Evolutionary conservation across 176 grass and related monocot genomes (phyloP), one percentile per base, ranked within the genome.

Genomic region (Aegilops speltoides): DNA sequence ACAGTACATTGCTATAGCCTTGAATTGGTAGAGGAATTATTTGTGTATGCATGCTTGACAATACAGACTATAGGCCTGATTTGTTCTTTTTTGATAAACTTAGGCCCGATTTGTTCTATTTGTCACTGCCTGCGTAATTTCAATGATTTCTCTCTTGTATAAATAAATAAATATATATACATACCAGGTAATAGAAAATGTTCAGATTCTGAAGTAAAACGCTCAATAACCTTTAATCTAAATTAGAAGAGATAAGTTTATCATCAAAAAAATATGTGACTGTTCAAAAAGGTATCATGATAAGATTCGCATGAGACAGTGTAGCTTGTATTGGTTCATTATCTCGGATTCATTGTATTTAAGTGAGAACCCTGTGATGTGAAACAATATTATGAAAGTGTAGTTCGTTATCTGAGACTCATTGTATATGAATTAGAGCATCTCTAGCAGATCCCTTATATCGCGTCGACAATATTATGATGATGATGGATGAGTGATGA

Each of bases 131-230:
- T 22, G 23, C 40, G 23, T 56, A 36, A 64, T 73, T 82, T 56
- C 41, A 37, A 37, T 37, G 36, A 37, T 37, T 37, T 37, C 36
- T 7, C 36, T 37, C 36, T 7, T 37, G 36, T 37, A 37, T 37
- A 37, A 8, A 37, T 37, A 37, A 7, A 37, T 37, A 37, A 7
- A 40, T 40, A 10, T 40, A 37, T 37, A 37, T 37, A 40, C 38
- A 2, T 40, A 40, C 38, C 38, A 40, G 38, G 38, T 40, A 40
- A 40, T 2, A 40, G 38, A 38, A 86, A 91, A 92, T 85, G 86
- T 93, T 80, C 85, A 90, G 70, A 89, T 95, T 89, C 41, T 98
- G 84, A 87, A 89, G 79, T 92, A 40, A 73, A 29, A 93, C 93
- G 83, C 83, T 95, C 68, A 90, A 87, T 14, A 82, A 37, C 87